Evolutionary conservation across 345 rosid species (phyloP).

Genomic region (Corymbia maculata): DNA sequence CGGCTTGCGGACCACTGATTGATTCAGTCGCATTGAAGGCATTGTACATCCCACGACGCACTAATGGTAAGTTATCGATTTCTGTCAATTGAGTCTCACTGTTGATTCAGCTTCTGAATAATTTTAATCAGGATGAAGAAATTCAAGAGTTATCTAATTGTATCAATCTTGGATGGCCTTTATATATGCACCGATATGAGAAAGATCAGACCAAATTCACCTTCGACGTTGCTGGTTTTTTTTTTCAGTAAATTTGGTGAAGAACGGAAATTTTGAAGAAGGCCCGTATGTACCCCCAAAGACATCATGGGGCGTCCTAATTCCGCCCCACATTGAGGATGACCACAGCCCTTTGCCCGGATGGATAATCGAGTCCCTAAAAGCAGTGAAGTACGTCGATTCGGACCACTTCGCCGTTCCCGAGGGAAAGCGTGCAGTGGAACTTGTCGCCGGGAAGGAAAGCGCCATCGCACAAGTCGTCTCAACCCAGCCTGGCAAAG

Average conservation of each 20-base stretch:
- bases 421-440: conserved; percentile 41
- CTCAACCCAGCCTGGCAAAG: conserved; percentile 23
- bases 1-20: conserved; percentile 80
- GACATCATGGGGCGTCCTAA: conserved; percentile 46
- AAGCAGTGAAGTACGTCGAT: conserved; percentile 68
- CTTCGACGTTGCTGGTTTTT: background rate
- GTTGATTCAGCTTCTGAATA: background rate
- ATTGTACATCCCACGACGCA: conserved; percentile 32
- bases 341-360: conserved; percentile 62
- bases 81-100: background rate
- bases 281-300: conserved; percentile 58
- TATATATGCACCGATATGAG: background rate
- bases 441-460: conserved; percentile 72
- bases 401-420: conserved; percentile 49
- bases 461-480: conserved; percentile 59
- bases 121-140: background rate
- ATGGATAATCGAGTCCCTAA: conserved; percentile 81
- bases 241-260: conserved; percentile 33
- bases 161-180: background rate
- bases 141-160: background rate
- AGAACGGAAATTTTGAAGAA: conserved; percentile 68
- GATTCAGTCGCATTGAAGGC: conserved; percentile 57
- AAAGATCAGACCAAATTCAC: background rate
- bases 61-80: conserved; percentile 4
- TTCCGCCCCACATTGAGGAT: conserved; percentile 67